Evolutionary conservation across 257 asterid species (phyloP).

Genomic region (Forsythia viridissima): DNA sequence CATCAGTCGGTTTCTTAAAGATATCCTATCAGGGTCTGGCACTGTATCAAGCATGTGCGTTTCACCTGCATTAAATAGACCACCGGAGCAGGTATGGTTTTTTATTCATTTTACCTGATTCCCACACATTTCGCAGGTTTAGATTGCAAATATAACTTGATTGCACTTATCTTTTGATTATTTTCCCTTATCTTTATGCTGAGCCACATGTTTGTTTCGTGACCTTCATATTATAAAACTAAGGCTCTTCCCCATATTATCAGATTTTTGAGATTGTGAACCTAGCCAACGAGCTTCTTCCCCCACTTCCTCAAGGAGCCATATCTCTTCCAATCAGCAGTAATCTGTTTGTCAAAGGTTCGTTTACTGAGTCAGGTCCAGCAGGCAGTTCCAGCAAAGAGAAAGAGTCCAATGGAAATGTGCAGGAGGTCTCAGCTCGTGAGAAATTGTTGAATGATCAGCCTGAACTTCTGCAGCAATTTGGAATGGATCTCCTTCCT

Average conservation of each 20-base stretch:
- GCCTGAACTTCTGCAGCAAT: conserved; percentile 92
- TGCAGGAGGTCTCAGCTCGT: conserved; percentile 65
- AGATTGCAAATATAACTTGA: not conserved
- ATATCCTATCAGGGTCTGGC: conserved; percentile 82
- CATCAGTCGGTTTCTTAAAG: conserved; percentile 89
- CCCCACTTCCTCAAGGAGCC: conserved; percentile 90
- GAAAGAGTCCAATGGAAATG: conserved; percentile 58
- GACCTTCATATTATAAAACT: not conserved
- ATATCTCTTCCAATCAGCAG: conserved; percentile 76
- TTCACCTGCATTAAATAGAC: conserved; percentile 91
- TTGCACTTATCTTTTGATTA: not conserved
- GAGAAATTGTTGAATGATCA: conserved; percentile 82
- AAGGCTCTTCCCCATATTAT: conserved; percentile 6
- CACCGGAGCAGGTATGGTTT: conserved; percentile 86
- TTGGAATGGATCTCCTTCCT: conserved; percentile 93
- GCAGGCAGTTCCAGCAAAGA: conserved; percentile 66
- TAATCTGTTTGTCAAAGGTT: conserved; percentile 59
- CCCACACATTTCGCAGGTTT: not conserved
- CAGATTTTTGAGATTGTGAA: conserved; percentile 97
- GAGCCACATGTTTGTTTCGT: not conserved
- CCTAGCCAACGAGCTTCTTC: conserved; percentile 98
- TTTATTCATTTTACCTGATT: conserved; percentile 16
- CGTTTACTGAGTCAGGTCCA: conserved; percentile 56
- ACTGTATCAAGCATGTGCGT: conserved; percentile 74
- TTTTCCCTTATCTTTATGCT: not conserved